Evolutionary conservation across 805 yeast genomes (phyloP), one percentile per base, ranked within the genome.

Genomic region (Candida ulmi): DNA sequence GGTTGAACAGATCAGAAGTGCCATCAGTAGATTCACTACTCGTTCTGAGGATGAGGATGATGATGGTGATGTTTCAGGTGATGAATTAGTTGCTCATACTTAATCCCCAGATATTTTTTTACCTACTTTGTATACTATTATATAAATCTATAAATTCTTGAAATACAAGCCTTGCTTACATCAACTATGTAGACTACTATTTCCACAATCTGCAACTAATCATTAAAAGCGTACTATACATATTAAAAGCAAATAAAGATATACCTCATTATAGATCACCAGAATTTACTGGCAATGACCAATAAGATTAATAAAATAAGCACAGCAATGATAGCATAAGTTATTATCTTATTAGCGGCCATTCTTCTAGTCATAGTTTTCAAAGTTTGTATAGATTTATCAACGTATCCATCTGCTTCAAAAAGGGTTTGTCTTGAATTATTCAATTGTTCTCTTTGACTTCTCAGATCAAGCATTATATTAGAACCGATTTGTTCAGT

Each of bases 351-450:
- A 62, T 91, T 91, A 6, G 96, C 91, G 11, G 95, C 88, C 71
- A 90, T 72, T 53, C 98, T 69, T 62, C 98, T 74, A 19, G 95
- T 83, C 99, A 93, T 93, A 16, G 86, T 74, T 52, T 88, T 80
- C 53, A 93, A 68, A 1, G 98, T 93, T 41, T 84, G 76, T 40
- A 93, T 74, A 40, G 93, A 81, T 57, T 84, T 81, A 62, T 93
- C 98, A 38, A 93, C 96, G 55, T 90, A 88, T 1, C 83, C 78
- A 58, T 93, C 98, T 0, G 98, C 98, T 46, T 88, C 91, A 62
- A 76, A 75, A 37, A 93, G 67, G 0, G 95, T 86, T 52, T 83
- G 85, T 60, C 97, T 77, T 17, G 96, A 78, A 52, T 90, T 88
- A 39, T 78, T 68, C 33, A 93, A 76, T 55, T 95, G 97, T 55